Evolutionary conservation across 495 filamentous ascomycete genomes (phyloP).

Genomic region (Neohortaea acidophila): DNA sequence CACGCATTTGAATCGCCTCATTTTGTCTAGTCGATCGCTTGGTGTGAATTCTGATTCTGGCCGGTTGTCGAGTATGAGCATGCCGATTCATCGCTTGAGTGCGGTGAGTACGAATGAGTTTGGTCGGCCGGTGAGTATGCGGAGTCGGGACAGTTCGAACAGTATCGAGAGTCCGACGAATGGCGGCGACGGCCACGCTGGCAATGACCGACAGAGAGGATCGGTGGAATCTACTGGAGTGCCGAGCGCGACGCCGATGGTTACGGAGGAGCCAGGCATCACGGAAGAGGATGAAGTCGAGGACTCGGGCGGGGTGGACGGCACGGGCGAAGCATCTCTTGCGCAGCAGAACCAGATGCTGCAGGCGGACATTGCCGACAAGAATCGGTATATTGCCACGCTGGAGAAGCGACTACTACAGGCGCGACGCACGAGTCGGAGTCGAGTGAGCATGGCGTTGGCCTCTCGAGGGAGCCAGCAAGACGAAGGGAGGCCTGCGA

Average conservation of each 20-base stretch:
- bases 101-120: slow-evolving; percentile 35
- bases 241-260: too few species aligned
- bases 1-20: slow-evolving; percentile 89
- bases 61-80: slow-evolving; percentile 50
- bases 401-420: slow-evolving; percentile 85
- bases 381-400: slow-evolving; percentile 89
- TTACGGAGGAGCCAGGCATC: slow-evolving; percentile 9
- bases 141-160: slow-evolving; percentile 24
- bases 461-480: slow-evolving; percentile 20
- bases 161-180: slow-evolving; percentile 5
- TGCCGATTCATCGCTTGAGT: slow-evolving; percentile 36
- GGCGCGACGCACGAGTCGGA: slow-evolving; percentile 79
- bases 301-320: slow-evolving; percentile 60
- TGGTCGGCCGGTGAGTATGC: slow-evolving; percentile 41
- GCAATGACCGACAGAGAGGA: slow-evolving; percentile 1
- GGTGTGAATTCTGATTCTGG: slow-evolving; percentile 65
- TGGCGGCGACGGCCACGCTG: slow-evolving; percentile 4
- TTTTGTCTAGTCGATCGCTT: slow-evolving; percentile 85
- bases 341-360: slow-evolving; percentile 70
- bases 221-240: slow-evolving; percentile 14
- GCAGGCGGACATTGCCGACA: slow-evolving; percentile 85
- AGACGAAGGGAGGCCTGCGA: slow-evolving; percentile 35
- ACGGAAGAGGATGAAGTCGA: slow-evolving; percentile 58
- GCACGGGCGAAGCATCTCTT: slow-evolving; percentile 70
- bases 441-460: slow-evolving; percentile 60